Percentiles rank a stretch among this genome's conserved stretches.
phyloP scores from a whole-genome alignment of 2,329 filamentous ascomycete species.

The Ophiostoma fasciatum region DNA sequence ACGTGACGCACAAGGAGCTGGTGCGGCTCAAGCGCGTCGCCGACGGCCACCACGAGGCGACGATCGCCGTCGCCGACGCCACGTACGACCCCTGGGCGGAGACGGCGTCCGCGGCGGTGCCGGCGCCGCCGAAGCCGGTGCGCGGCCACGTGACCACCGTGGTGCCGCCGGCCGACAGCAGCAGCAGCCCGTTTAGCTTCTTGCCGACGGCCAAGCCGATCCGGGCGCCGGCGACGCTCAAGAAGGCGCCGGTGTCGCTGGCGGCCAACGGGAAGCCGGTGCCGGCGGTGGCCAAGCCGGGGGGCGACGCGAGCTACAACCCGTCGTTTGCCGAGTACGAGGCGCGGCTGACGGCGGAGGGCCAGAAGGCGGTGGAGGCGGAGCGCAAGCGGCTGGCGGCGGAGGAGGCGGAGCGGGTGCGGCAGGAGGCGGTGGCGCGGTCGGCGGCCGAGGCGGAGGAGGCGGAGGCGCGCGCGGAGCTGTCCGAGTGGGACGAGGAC shows the following conservation, averaged over 20 bases:
- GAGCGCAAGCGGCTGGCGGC: constrained; percentile 60
- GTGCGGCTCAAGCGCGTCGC: constrained; percentile 64
- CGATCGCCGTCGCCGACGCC: constrained; percentile 42
- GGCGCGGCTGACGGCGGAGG: constrained; percentile 56
- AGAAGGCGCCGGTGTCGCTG: constrained; percentile 64
- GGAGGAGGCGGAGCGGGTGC: constrained; percentile 51
- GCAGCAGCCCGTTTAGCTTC: constrained; percentile 45
- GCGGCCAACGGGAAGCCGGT: constrained; percentile 68
- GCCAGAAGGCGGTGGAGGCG: constrained; percentile 61
- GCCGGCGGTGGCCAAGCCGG: constrained; percentile 64
- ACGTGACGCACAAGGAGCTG: constrained; percentile 75
- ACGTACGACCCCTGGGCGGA: constrained; percentile 64
- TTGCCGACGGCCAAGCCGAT: constrained; percentile 49
- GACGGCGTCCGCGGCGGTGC: too few species aligned
- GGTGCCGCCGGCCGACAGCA: constrained; percentile 21
- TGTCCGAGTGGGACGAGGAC: constrained; percentile 69
- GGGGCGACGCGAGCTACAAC: constrained; percentile 83
- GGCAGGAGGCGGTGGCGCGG: constrained; percentile 49
- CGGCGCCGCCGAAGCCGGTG: constrained; percentile 12
- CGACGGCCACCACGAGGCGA: constrained; percentile 48
- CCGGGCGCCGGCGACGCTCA: constrained; percentile 61
- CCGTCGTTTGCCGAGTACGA: constrained; percentile 79
- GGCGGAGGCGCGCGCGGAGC: constrained; percentile 48
- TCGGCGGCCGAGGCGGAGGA: constrained; percentile 65
- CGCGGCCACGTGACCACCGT: too few species aligned